Conservation (phyloP, 2,329 filamentous ascomycete genomes). For the Coniochaeta hoffmannii region DNA sequence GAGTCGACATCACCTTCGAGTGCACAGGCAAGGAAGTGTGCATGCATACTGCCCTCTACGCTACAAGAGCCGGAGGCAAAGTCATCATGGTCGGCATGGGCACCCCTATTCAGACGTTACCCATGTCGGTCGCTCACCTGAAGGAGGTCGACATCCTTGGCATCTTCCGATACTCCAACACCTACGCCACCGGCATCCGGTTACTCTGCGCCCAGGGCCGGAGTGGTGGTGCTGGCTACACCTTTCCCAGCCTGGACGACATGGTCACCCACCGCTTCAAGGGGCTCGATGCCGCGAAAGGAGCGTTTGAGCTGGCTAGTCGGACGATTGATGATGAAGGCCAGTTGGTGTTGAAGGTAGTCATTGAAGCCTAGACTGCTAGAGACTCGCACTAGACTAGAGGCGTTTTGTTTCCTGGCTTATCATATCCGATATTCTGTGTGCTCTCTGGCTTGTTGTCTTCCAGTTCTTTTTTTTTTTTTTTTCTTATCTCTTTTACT, state of each 20-base stretch:
- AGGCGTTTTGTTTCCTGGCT: not conserved
- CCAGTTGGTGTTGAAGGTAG: slow-evolving; percentile 65
- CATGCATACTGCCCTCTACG: slow-evolving; percentile 68
- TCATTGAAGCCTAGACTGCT: slow-evolving; percentile 43
- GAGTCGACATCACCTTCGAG: slow-evolving; percentile 66
- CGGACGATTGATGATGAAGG: slow-evolving; percentile 61
- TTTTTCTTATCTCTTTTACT: not conserved
- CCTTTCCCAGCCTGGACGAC: slow-evolving; percentile 57
- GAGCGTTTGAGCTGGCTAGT: slow-evolving; percentile 64
- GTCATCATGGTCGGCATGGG: slow-evolving; percentile 77
- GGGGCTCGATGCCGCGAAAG: slow-evolving; percentile 52
- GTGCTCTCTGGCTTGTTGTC: not conserved
- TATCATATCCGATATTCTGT: not conserved
- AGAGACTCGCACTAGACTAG: no score
- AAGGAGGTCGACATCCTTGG: slow-evolving; percentile 73
- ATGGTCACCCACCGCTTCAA: slow-evolving; percentile 69
- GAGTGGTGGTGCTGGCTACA: slow-evolving; percentile 28
- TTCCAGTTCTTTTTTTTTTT: not conserved
- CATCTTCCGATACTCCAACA: slow-evolving; percentile 71
- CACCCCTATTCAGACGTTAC: slow-evolving; percentile 66
- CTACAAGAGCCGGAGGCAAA: slow-evolving; percentile 61
- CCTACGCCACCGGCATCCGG: slow-evolving; percentile 63
- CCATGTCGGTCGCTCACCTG: slow-evolving; percentile 63
- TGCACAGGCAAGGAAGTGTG: slow-evolving; percentile 71
- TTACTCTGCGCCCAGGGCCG: slow-evolving; percentile 42